phyloP scores from a whole-genome alignment of 2,329 filamentous ascomycete species.

The Gliomastix tumulicola region DNA sequence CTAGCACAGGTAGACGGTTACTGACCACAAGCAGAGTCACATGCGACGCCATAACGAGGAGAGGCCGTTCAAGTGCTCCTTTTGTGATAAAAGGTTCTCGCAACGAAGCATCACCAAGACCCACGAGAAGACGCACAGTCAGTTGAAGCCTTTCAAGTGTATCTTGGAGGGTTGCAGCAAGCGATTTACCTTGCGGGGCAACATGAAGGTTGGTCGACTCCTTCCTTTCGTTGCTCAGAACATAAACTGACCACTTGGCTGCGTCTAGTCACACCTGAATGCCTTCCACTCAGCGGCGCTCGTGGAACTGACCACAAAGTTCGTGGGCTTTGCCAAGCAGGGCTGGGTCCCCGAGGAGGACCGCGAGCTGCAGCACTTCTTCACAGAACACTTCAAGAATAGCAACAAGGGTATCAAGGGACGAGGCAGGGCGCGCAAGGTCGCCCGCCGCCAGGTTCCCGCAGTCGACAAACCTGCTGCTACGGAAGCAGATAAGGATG shows the following conservation, averaged over 20 bases:
- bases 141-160: slow-evolving; percentile 74
- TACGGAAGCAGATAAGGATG: too few species aligned
- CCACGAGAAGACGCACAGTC: slow-evolving; percentile 74
- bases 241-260: not conserved
- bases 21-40: slow-evolving; percentile 65
- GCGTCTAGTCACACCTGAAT: slow-evolving; percentile 85
- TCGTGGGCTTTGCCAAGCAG: slow-evolving; percentile 56
- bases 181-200: slow-evolving; percentile 82
- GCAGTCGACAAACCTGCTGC: too few species aligned
- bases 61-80: slow-evolving; percentile 72
- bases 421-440: slow-evolving; percentile 75
- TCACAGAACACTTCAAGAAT: slow-evolving; percentile 87
- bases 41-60: slow-evolving; percentile 83
- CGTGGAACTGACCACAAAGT: slow-evolving; percentile 60
- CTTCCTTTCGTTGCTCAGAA: too few species aligned
- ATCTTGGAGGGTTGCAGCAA: slow-evolving; percentile 79
- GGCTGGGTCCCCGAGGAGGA: slow-evolving; percentile 55
- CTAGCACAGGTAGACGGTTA: not conserved
- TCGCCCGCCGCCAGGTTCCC: slow-evolving; percentile 31
- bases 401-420: slow-evolving; percentile 98
- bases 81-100: slow-evolving; percentile 76
- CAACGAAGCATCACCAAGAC: slow-evolving; percentile 81
- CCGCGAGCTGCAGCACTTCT: slow-evolving; percentile 76
- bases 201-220: slow-evolving; percentile 65
- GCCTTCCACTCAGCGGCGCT: slow-evolving; percentile 81